These are phyloP conservation scores for Turritis glabra DNA, from an alignment of 345 rosid genomes.

Conservation along the genomic window DNA sequence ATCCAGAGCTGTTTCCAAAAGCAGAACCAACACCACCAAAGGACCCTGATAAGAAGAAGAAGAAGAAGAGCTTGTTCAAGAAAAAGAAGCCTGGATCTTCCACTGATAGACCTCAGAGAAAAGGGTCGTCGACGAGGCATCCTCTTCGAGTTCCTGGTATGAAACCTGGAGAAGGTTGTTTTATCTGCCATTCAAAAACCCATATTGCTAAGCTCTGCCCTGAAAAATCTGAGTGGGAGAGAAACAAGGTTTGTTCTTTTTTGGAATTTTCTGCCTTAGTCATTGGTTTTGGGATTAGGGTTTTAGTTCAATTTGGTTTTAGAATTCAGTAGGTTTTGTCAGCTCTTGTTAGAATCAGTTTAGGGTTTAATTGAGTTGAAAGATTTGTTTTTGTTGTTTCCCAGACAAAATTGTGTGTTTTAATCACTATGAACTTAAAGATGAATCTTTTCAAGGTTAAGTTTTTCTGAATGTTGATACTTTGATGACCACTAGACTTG, in stretches of 20 bases:
- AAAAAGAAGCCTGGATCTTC: conserved; percentile 48
- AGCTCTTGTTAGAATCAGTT: conserved; percentile 2
- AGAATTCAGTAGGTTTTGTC: background rate
- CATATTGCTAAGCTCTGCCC: conserved; percentile 91
- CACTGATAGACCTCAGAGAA: conserved; percentile 39
- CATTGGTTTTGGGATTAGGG: background rate
- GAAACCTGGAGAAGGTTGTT: conserved; percentile 95
- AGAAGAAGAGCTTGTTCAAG: conserved; percentile 64
- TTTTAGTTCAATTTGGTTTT: background rate
- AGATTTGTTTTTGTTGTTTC: background rate
- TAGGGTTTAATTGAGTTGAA: conserved; percentile 7
- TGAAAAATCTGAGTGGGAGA: conserved; percentile 83
- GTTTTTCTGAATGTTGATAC: background rate
- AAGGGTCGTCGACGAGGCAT: conserved; percentile 51
- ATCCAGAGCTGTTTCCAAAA: conserved; percentile 68
- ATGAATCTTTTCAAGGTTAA: background rate
- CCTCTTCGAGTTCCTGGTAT: conserved; percentile 91
- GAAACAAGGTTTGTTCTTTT: conserved; percentile 61
- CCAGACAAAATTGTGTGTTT: background rate
- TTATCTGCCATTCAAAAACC: conserved; percentile 69
- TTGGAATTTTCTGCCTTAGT: background rate
- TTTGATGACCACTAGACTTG: background rate
- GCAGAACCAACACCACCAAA: conserved; percentile 71
- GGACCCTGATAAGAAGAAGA: conserved; percentile 64
- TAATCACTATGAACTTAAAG: background rate